Percentiles rank a stretch among this genome's conserved stretches.
phyloP scores from a whole-genome alignment of 148 eudicot genomes.

The Tetragonia tetragonoides region DNA sequence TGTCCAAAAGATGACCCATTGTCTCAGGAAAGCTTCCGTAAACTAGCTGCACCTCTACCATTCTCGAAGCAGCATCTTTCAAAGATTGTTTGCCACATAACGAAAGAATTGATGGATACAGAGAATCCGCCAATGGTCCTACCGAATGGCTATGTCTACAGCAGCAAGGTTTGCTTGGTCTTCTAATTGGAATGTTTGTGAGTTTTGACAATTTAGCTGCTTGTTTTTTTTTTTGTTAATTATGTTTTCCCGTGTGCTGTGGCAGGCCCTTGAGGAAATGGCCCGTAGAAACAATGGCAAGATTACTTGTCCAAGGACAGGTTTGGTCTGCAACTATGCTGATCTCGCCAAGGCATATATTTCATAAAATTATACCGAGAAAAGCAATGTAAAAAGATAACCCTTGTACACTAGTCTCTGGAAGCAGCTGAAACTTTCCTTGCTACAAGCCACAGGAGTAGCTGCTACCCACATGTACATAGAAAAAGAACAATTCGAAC shows the following conservation, averaged over 20 bases:
- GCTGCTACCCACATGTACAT: constrained; percentile 30
- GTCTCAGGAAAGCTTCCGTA: constrained; percentile 93
- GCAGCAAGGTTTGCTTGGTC: constrained; percentile 66
- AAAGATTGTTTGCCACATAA: constrained; percentile 93
- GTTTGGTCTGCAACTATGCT: constrained; percentile 55
- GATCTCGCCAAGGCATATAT: constrained; percentile 74
- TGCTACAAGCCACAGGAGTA: constrained; percentile 15
- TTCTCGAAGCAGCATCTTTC: constrained; percentile 99
- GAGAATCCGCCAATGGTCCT: constrained; percentile 97
- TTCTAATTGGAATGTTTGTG: background rate
- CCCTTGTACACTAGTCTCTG: background rate
- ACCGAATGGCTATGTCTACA: constrained; percentile 94
- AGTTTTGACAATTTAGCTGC: too few relatives aligned
- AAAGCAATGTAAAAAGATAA: constrained; percentile 19
- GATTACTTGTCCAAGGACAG: constrained; percentile 91
- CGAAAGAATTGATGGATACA: constrained; percentile 96
- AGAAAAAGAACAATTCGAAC: constrained; percentile 19
- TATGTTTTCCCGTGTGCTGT: constrained; percentile 11
- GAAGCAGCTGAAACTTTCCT: constrained; percentile 1
- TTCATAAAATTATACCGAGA: constrained; percentile 40
- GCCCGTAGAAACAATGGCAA: constrained; percentile 72
- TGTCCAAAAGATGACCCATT: constrained; percentile 95
- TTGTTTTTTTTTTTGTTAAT: background rate
- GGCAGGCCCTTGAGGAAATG: constrained; percentile 97
- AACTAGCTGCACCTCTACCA: constrained; percentile 76